These are phyloP conservation scores for Musa acuminata DNA, from an alignment of 176 grass and related monocot genomes.

Conservation along the genomic window DNA sequence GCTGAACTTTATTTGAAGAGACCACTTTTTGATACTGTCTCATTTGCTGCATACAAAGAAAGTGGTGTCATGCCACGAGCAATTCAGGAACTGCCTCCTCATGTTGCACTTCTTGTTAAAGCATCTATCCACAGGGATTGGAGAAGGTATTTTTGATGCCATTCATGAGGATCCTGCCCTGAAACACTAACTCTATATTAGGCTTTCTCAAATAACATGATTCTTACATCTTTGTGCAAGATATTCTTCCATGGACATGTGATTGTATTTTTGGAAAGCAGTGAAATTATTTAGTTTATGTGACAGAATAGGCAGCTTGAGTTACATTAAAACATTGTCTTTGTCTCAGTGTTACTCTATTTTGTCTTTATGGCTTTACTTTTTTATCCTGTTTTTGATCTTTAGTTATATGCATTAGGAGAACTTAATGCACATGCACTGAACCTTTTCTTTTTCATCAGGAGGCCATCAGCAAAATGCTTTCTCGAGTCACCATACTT, in stretches of 20 bases:
- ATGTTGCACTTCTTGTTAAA: slow-evolving; percentile 71
- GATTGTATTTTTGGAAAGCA: neutral
- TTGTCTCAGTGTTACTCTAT: no score
- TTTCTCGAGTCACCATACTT: slow-evolving; percentile 85
- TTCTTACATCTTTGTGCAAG: neutral
- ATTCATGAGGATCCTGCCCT: neutral
- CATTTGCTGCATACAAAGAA: slow-evolving; percentile 82
- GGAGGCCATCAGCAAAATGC: slow-evolving; percentile 73
- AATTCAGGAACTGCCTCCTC: slow-evolving; percentile 69
- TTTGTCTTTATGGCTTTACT: no score
- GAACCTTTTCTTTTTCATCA: slow-evolving; percentile 22
- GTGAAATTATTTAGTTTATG: neutral
- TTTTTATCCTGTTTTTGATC: slow-evolving; percentile 2
- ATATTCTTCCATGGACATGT: neutral
- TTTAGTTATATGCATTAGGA: neutral
- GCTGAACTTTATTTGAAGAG: slow-evolving; percentile 76
- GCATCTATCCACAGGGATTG: slow-evolving; percentile 74
- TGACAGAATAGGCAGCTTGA: no score
- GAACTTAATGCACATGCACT: neutral
- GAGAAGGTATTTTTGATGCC: slow-evolving; percentile 47
- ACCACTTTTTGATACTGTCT: slow-evolving; percentile 71
- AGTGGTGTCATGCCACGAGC: slow-evolving; percentile 44
- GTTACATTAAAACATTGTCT: no score
- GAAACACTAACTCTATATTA: neutral
- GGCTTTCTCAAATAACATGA: neutral